Base-by-base conservation (phyloP, 2,329 filamentous ascomycete species). In the Fusarium sublunatum region DNA sequence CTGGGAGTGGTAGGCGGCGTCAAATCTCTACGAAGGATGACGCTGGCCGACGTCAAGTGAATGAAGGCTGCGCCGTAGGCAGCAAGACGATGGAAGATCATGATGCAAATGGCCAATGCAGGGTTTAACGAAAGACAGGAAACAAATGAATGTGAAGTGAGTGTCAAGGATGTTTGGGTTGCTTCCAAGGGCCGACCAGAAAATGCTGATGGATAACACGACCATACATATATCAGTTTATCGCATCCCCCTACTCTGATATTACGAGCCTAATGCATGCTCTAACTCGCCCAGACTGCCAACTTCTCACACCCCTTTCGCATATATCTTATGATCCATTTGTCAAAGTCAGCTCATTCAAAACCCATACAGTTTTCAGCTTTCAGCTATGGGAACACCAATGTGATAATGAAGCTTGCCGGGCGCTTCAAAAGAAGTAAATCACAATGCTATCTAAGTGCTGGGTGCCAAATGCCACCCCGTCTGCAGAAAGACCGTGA, bases 221-320 rank as follows among this genome's bases (percentile, higher is more conserved):
- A 58, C 39, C 31, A 60, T 69, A 69, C 31, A 60, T 69, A 69
- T 67, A 69, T 69, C 45, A 36, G 11, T 60, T 46, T 9, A 11
- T 32, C 25, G n/a, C 24, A 26, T 32, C n/a, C 43, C 45, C 26
- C 42, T 34, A 40, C 38, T 34, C 11, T 13, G 19, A 35, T 22
- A 42, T 15, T 40, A 28, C 31, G 32, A 32, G 38, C 39, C 31
- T 57, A 53, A 42, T 42, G 36, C 44, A 47, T 45, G 43, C 54
- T 44, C 54, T 31, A 53, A 24, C 42, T 31, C 39, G 28, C 42
- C 42, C 31, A 46, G 41, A 41, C 31, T 48, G 29, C 25, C 22
- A n/a, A 47, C 35, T 35, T 19, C 22, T 13, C 25, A 11, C 7
- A 32, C 64, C 45, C 48, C 28, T 35, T 19, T 46, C 25, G 24